phyloP scores from a whole-genome alignment of 306 rosid genomes.

The peach (Prunus persica) region Prunus_persica_NCBIv2 NC_034014.1:18114501-18115000 shows the following conservation, averaged over 20 bases:
- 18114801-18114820: slow-evolving; percentile 52
- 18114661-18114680: slow-evolving; percentile 39
- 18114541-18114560: not conserved
- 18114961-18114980: not conserved
- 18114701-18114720: slow-evolving; percentile 37
- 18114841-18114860: slow-evolving; percentile 60
- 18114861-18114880: slow-evolving; percentile 69
- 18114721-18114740: slow-evolving; percentile 43
- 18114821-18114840: slow-evolving; percentile 63
- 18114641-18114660: slow-evolving; percentile 59
- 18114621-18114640: slow-evolving; percentile 52
- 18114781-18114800: slow-evolving; percentile 46
- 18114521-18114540: not conserved
- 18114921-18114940: not conserved
- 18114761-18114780: slow-evolving; percentile 55
- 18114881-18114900: slow-evolving; percentile 68
- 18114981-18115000: too few relatives aligned
- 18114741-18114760: slow-evolving; percentile 32
- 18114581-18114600: slow-evolving; percentile 61
- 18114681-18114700: slow-evolving; percentile 32
- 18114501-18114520: not conserved
- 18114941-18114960: not conserved
- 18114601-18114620: slow-evolving; percentile 45
- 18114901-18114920: slow-evolving; percentile 44
- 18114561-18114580: slow-evolving; percentile 37